phyloP scores from a whole-genome alignment of 208 protist genomes.

The Wallacemonas collosoma region DNA sequence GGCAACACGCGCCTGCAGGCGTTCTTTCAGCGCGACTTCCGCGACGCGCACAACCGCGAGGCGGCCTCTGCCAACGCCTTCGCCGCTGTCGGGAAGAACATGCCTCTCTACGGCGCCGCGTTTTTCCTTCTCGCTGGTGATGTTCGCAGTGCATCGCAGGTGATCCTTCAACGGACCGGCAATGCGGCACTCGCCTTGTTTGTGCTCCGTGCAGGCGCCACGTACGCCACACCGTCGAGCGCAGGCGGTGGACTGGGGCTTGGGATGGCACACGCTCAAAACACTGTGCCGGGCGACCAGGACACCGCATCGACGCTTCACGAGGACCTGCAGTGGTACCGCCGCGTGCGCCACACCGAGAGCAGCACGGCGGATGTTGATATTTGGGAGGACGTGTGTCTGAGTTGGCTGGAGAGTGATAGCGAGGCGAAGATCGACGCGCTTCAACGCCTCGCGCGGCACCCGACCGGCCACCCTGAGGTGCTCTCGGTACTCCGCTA shows the following conservation, averaged over 20 bases:
- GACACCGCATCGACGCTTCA: constrained; percentile 18
- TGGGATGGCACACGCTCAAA: background rate
- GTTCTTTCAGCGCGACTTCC: constrained; percentile 93
- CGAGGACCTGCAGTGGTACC: constrained; percentile 42
- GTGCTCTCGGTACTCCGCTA: constrained; percentile 58
- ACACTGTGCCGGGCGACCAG: no score
- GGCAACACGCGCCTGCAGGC: constrained; percentile 73
- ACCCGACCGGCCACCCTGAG: constrained; percentile 61
- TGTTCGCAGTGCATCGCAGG: constrained; percentile 79
- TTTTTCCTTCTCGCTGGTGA: constrained; percentile 94
- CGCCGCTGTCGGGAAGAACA: constrained; percentile 86
- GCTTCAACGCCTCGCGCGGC: constrained; percentile 35
- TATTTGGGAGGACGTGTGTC: constrained; percentile 64
- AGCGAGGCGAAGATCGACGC: constrained; percentile 28
- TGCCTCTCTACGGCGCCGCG: constrained; percentile 84
- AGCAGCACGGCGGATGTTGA: constrained; percentile 29
- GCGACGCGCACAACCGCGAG: constrained; percentile 53
- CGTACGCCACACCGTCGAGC: background rate
- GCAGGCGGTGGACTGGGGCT: background rate
- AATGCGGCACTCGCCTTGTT: constrained; percentile 76
- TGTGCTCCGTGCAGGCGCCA: constrained; percentile 58
- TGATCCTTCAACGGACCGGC: constrained; percentile 80
- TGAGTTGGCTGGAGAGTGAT: constrained; percentile 55
- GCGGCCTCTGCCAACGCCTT: constrained; percentile 93
- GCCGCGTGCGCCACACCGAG: constrained; percentile 31